Evolutionary conservation across 129 eudicot species (phyloP), one percentile per base, ranked within the genome.

Genomic region (Escallonia rubra): DNA sequence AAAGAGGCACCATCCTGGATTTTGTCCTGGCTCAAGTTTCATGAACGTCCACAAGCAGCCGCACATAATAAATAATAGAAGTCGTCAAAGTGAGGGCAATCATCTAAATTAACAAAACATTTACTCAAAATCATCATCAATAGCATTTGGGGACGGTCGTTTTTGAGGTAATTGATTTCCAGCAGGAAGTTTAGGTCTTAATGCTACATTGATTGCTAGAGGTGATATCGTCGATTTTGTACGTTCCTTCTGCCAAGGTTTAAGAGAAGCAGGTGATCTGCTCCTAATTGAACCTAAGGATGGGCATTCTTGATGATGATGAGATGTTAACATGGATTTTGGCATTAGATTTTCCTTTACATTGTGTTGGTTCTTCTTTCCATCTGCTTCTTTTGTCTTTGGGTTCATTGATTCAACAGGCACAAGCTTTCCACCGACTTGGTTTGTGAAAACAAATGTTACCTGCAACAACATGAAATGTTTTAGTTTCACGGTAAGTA

Each of bases 341-440:
- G 50, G 72, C 40, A 59, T 66, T n/a, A 50, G 42, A 58, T 63
- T 76, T 61, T 68, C 85, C 74, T 79, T 80, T 40, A 67, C 51
- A 56, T 40, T 59, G 50, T 63, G 54, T 10, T 55, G 64, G 55
- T 76, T 68, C 39, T 57, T 75, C 8, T 69, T 70, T 0, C 8
- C 63, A 42, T 55, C 72, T 3, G 6, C 70, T 4, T 72, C 83
- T 47, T 59, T 76, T 14, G 75, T 70, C 61, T 64, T 77, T 59
- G 86, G 67, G 70, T 69, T 83, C 62, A 75, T 50, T 64, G 99
- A 84, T 75, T 94, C 99, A 50, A 84, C 69, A 43, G 99, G 99
- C 61, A 88, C 86, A 62, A 94, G 96, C 81, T 94, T 94, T 72
- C 99, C 99, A 51, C 67, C 86, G 59, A 94, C 83, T 87, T 94